Evolutionary conservation across 2,329 filamentous ascomycete species (phyloP).

Genomic region (Sclerotinia spermophila): DNA sequence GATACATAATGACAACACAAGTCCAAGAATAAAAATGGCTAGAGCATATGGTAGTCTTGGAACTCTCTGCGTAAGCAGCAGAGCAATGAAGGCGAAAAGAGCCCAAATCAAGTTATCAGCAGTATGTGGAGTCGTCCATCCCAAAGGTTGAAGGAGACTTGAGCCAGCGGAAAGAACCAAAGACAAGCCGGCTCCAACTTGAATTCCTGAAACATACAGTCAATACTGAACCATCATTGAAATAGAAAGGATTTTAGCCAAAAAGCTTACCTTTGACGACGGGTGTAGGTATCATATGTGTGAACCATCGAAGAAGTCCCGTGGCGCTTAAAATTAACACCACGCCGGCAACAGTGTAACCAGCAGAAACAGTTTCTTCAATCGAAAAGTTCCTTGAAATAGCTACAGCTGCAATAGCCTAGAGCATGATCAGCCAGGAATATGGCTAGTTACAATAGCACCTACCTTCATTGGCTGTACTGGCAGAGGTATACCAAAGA

Average conservation of each 20-base stretch:
- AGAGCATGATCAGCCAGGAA: conserved; percentile 40
- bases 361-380: conserved; percentile 74
- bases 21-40: conserved; percentile 63
- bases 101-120: conserved; percentile 79
- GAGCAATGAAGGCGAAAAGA: conserved; percentile 65
- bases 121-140: conserved; percentile 62
- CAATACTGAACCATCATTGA: neutral
- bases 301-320: conserved; percentile 71
- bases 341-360: conserved; percentile 70
- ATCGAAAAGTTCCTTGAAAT: conserved; percentile 65
- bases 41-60: conserved; percentile 75
- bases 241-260: neutral
- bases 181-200: conserved; percentile 84
- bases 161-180: conserved; percentile 74
- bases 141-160: conserved; percentile 62
- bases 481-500: conserved; percentile 85
- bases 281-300: conserved; percentile 66
- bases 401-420: conserved; percentile 87
- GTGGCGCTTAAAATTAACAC: conserved; percentile 76
- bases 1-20: conserved; percentile 58
- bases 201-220: conserved; percentile 55
- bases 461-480: conserved; percentile 78
- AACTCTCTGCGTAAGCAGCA: conserved; percentile 64
- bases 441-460: neutral
- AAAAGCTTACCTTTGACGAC: conserved; percentile 70